Evolutionary conservation across 495 filamentous ascomycete genomes (phyloP).

Genomic region (Neurospora tetrasperma): DNA sequence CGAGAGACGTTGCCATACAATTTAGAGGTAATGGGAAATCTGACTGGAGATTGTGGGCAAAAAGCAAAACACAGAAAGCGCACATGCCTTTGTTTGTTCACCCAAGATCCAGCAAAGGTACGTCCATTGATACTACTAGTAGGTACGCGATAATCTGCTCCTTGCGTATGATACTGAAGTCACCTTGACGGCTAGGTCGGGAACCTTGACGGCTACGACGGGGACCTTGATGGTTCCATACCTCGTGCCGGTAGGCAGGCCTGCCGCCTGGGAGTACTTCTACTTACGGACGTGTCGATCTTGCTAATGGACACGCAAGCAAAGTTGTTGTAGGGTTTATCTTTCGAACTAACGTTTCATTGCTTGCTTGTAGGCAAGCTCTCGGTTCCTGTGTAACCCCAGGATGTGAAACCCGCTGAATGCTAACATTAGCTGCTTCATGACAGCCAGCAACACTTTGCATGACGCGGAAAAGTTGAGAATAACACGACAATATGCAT

Average conservation of each 20-base stretch:
- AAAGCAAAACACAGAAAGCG: neutral
- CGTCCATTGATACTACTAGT: neutral
- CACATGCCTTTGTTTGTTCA: neutral
- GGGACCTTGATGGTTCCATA: slow-evolving; percentile 10
- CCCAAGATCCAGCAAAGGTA: neutral
- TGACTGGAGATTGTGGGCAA: no score
- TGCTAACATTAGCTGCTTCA: neutral
- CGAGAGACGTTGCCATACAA: neutral
- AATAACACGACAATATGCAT: neutral
- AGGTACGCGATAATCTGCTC: neutral
- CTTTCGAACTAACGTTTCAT: neutral
- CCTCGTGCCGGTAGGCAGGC: neutral
- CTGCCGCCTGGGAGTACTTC: neutral
- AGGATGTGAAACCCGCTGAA: neutral
- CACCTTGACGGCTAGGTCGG: neutral
- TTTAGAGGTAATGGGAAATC: no score
- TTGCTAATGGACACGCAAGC: neutral
- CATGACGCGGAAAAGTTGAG: neutral
- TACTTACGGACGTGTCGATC: neutral
- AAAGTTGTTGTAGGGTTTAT: neutral
- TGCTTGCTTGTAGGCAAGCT: neutral
- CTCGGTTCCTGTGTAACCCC: neutral
- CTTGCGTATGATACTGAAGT: neutral
- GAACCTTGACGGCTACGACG: slow-evolving; percentile 11
- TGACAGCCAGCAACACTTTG: neutral